These are phyloP conservation scores for Fusarium sp. DNA, from an alignment of 2,329 filamentous ascomycete genomes.

Conservation along the genomic window DNA sequence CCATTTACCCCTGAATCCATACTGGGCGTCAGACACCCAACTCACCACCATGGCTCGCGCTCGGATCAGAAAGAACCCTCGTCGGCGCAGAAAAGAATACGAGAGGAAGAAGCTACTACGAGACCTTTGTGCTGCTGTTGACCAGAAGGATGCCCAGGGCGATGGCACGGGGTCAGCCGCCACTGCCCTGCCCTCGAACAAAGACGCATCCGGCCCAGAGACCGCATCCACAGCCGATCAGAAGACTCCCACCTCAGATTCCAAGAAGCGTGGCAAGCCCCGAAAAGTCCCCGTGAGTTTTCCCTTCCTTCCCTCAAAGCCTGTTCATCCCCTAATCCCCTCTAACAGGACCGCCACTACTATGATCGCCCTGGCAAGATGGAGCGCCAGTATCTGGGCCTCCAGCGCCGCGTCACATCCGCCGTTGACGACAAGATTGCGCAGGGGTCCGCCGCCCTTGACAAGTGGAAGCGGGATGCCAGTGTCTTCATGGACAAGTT, in stretches of 20 bases:
- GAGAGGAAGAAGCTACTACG: no score
- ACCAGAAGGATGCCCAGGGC: not conserved
- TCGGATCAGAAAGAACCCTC: not conserved
- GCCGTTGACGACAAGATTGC: not conserved
- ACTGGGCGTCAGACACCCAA: no score
- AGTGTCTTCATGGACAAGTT: not conserved
- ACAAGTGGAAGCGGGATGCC: not conserved
- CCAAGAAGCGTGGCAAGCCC: not conserved
- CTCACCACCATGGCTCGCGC: not conserved
- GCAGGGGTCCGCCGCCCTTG: not conserved
- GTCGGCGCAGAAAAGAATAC: not conserved
- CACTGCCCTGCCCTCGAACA: not conserved
- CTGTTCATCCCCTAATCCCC: not conserved
- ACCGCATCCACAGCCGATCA: not conserved
- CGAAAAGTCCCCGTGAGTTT: slow-evolving; percentile 11
- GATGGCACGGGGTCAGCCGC: not conserved
- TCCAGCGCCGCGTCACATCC: not conserved
- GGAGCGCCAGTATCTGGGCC: not conserved
- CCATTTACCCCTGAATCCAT: not conserved
- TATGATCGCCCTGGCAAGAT: not conserved
- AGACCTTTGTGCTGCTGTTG: not conserved
- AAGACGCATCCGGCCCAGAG: not conserved
- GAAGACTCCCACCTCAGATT: not conserved
- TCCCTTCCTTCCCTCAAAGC: not conserved
- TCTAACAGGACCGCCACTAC: slow-evolving; percentile 12